Evolutionary conservation across 805 yeast species (phyloP), one percentile per base, ranked within the genome.

Genomic region (Candida golubevii): DNA sequence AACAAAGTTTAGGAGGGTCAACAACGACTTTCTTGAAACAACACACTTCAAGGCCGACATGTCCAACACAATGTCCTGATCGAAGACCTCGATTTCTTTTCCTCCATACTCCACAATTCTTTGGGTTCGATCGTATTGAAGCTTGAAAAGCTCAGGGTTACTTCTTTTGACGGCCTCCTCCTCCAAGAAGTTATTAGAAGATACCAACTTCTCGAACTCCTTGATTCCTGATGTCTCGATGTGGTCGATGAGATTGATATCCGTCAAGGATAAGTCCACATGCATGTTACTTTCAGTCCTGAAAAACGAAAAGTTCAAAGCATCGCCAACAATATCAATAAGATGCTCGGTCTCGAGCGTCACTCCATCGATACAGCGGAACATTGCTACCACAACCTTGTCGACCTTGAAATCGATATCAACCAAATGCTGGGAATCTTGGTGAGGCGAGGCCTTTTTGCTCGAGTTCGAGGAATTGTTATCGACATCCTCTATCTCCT

Each of bases 41-140:
- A 86, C 83, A 32, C 85, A 74, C 49, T 79, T 79, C 42, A 93
- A 77, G 11, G 95, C 88, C 0, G 96, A 88, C 65, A 93, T 74
- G 35, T 80, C 74, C 40, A 93, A 67, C 8, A 77, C 71, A 6
- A 90, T 77, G 51, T 78, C 81, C 61, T 88, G 96, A 56, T 90
- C 97, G 60, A 75, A 83, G 0, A 84, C 81, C 48, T 80, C 88
- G 39, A 84, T 80, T 12, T 69, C 74, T 31, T 70, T 72, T 2
- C 72, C 71, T 26, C 79, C 69, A 40, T 75, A 74, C 13, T 69
- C 74, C 9, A 79, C 88, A 38, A 79, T 61, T 58, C 95, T 71
- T 58, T 79, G 83, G 0, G 68, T 65, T 51, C 91, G 70, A 8
- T 67, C 62, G 54, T 83, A 86, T 11, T 74, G 69, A 28, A 89